Base-by-base conservation (phyloP, 208 protist genomes). In the Leishmania gerbilli region DNA sequence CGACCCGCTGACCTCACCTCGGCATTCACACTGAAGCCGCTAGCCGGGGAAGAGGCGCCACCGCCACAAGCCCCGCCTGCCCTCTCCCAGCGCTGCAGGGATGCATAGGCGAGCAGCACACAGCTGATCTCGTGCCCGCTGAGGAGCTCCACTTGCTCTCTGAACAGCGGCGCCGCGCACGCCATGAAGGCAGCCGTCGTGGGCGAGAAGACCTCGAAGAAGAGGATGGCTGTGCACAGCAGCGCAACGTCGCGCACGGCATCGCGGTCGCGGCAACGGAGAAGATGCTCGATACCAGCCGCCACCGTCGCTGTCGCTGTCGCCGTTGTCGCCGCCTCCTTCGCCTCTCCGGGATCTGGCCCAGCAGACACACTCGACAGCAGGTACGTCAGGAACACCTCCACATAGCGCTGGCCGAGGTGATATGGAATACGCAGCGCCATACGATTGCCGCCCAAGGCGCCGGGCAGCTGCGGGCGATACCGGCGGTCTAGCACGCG, bases 71-170 rank as follows among this genome's bases (percentile, higher is more conserved):
- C n/a, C 37, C n/a, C 55, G 34, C 55, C 60, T 31, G 51, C 60
- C 40, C 37, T 17, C 55, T 84, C 81, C 81, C 81, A 84, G 55
- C 81, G 91, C 65, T 86, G 76, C 76, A 96, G 81, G 40, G 84
- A 86, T 17, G 91, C 91, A 77, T 92, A 96, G 49, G 90, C 87
- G 27, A 93, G 82, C 75, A 96, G 77, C 72, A 95, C 83, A 75
- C 82, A 88, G 79, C 86, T 86, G 27, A 96, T 60, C 68, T 93
- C 84, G n/a, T 88, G 81, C 0, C 91, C 93, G 24, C 81, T 82
- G n/a, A 96, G 77, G n/a, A 84, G 74, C 34, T 91, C 83, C 15
- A 85, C 86, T 5, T 86, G 81, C 62, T 78, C 71, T 27, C 82
- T 78, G 62, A 87, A 94, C 40, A 85, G 79, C 47, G 90, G 90